Base-by-base conservation (phyloP, 2,329 filamentous ascomycete species). In the Ascomycota sp. region DNA sequence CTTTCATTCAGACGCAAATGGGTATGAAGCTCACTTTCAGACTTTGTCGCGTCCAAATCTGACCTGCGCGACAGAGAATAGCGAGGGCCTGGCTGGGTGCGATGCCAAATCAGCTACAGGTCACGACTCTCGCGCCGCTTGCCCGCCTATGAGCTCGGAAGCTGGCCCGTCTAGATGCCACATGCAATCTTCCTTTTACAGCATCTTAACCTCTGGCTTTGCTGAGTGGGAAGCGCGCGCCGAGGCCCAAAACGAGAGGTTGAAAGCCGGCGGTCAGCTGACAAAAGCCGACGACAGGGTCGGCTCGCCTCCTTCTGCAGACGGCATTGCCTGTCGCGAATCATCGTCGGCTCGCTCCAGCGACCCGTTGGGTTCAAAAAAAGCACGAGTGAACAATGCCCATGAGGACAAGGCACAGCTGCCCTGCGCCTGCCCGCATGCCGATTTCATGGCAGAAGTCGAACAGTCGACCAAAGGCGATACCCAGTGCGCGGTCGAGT, bases 221-320 rank as follows among this genome's bases (percentile, higher is more conserved):
- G 36, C 34, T 9, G 38, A 39, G 27, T 39, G 38, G 38, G 38
- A 36, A 6, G 36, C 38, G n/a, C 36, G 37, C 6, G 37, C 37
- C 37, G 34, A 38, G 24, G 27, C 25, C 7, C 37, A 38, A 24
- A 38, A 38, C 27, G 30, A 32, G 16, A 31, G 25, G 12, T 29
- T 36, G 13, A 26, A 34, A 4, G 34, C 33, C 11, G 30, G 31
- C 16, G 25, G 21, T 33, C 27, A 27, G 16, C 30, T 27, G 26
- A 21, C 11, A 30, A 16, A 8, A 10, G 16, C 21, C 25, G 29
- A 9, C 26, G 33, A 7, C 26, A 33, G 31, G 21, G 24, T 10
- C n/a, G 33, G 13, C 30, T 25, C 27, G 8, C 10, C 27, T 1
- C 12, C 27, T 2, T 30, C 33, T 6, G 31, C 33, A 10, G 28